These are phyloP conservation scores for Amanita pallidorosea DNA, from an alignment of 768 basidiomycete genomes.

Conservation along the genomic window DNA sequence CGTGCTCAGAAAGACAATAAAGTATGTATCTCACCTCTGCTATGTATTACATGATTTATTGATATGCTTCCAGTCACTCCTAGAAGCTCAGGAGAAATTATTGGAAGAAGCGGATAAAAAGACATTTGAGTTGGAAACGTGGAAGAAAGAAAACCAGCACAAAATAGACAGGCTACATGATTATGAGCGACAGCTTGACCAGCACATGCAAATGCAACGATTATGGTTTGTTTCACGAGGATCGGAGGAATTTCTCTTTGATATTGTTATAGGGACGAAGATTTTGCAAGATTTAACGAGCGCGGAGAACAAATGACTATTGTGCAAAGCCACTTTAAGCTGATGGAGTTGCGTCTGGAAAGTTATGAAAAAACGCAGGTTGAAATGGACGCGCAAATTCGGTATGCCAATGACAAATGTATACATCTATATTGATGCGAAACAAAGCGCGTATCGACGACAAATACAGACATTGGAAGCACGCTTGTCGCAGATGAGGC, in stretches of 20 bases:
- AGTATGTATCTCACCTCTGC: conserved; percentile 23
- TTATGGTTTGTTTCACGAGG: conserved; percentile 48
- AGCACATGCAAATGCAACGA: conserved; percentile 63
- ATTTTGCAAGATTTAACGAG: conserved; percentile 61
- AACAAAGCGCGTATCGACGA: conserved; percentile 40
- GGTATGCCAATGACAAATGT: conserved; percentile 29
- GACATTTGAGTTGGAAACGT: conserved; percentile 64
- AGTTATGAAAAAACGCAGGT: conserved; percentile 43
- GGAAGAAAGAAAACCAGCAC: conserved; percentile 66
- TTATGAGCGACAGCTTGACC: conserved; percentile 82
- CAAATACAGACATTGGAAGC: conserved; percentile 56
- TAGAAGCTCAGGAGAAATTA: conserved; percentile 57
- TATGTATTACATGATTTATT: not conserved
- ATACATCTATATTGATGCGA: conserved; percentile 1
- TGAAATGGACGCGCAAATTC: conserved; percentile 45
- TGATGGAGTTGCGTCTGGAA: conserved; percentile 56
- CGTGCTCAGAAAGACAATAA: conserved; percentile 61
- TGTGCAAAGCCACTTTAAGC: conserved; percentile 47
- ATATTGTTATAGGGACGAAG: conserved; percentile 48
- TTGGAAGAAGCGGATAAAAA: conserved; percentile 59
- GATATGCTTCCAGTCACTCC: conserved; percentile 37
- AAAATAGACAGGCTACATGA: conserved; percentile 75
- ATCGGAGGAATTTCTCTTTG: not conserved
- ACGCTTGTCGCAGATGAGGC: conserved; percentile 35
- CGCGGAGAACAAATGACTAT: conserved; percentile 46